Conservation (phyloP, 345 rosid genomes). For the Eucalyptus urophylla region DNA sequence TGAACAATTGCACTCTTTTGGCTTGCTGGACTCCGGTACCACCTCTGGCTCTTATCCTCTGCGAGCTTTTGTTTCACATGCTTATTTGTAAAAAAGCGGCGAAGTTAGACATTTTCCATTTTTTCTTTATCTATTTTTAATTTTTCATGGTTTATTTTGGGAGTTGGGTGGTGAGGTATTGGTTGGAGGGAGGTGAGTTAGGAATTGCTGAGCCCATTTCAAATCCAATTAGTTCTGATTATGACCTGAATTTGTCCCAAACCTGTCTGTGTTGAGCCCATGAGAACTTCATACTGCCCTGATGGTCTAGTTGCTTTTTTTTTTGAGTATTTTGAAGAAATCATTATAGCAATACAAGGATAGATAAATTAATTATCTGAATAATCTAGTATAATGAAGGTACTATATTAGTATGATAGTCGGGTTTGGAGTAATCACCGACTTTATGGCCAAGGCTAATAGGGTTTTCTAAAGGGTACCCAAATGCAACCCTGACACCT, state of each 20-base stretch:
- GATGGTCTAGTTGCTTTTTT: background rate
- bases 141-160: background rate
- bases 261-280: background rate
- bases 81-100: background rate
- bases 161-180: background rate
- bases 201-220: background rate
- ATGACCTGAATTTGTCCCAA: background rate
- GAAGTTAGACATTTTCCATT: background rate
- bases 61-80: background rate
- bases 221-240: background rate
- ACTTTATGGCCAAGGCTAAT: background rate
- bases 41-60: background rate
- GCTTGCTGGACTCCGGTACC: background rate
- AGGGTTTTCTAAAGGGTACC: background rate
- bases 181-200: background rate
- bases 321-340: background rate
- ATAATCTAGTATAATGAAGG: background rate
- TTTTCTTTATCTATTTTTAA: background rate
- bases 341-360: background rate
- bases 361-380: background rate
- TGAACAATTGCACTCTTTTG: background rate
- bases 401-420: background rate
- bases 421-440: background rate
- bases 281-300: background rate
- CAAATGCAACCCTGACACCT: background rate